Conservation (phyloP, 441 rosid genomes). For the Populus hybrid region DNA sequence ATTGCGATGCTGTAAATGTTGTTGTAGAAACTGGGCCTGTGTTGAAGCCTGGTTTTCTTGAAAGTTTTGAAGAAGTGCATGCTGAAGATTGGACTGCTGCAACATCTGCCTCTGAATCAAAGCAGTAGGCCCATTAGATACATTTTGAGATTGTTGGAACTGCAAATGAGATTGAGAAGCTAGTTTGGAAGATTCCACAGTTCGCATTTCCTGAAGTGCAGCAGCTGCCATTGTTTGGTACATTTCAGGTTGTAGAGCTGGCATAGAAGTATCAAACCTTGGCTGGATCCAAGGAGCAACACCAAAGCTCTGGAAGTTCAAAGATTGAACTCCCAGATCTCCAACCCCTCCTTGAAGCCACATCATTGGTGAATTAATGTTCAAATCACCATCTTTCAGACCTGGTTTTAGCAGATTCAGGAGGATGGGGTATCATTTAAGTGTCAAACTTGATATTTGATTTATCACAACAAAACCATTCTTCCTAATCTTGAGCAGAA, state of each 20-base stretch:
- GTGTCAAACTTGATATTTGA: background rate
- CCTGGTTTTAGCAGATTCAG: constrained; percentile 19
- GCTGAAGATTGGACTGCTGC: constrained; percentile 29
- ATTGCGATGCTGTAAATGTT: constrained; percentile 31
- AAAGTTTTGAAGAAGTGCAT: constrained; percentile 22
- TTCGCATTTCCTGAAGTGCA: constrained; percentile 39
- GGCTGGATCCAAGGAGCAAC: constrained; percentile 42
- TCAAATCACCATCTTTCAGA: constrained; percentile 33
- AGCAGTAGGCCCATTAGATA: constrained; percentile 25
- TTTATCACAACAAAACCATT: background rate
- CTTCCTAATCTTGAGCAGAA: background rate
- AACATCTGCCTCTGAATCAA: constrained; percentile 34
- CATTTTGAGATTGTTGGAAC: constrained; percentile 33
- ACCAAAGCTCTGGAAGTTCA: constrained; percentile 37
- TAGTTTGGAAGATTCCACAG: constrained; percentile 34
- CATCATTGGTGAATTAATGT: constrained; percentile 35
- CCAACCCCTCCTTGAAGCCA: constrained; percentile 43
- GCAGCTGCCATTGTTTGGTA: constrained; percentile 43
- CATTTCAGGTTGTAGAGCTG: constrained; percentile 36
- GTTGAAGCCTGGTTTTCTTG: constrained; percentile 27
- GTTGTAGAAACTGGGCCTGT: constrained; percentile 37
- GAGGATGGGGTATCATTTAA: background rate
- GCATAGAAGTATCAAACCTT: constrained; percentile 33
- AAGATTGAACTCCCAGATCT: constrained; percentile 34
- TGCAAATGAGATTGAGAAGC: constrained; percentile 28